Percentiles rank a stretch among this genome's conserved stretches.
These are phyloP conservation scores for Pseudogymnoascus sp. DNA, from an alignment of 2,329 filamentous ascomycete species.

Conservation along the genomic window DNA sequence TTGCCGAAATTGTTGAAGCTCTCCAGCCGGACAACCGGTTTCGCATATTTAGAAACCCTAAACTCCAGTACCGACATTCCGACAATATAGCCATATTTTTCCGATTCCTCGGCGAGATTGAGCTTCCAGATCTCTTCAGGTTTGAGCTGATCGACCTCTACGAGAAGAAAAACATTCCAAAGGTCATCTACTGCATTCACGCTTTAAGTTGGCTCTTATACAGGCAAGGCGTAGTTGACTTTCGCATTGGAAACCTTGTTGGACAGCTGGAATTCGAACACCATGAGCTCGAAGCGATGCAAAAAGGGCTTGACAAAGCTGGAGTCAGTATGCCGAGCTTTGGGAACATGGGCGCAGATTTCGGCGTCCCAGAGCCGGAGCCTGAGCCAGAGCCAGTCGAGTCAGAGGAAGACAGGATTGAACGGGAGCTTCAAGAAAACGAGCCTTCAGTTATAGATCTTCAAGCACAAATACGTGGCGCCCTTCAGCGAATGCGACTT, in stretches of 20 bases:
- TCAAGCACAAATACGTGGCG: slow-evolving; percentile 80
- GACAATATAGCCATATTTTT: slow-evolving; percentile 98
- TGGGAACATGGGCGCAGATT: slow-evolving; percentile 92
- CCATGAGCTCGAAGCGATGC: slow-evolving; percentile 92
- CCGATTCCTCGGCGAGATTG: slow-evolving; percentile 81
- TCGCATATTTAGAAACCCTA: slow-evolving; percentile 78
- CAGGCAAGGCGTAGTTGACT: slow-evolving; percentile 88
- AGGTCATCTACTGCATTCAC: slow-evolving; percentile 98
- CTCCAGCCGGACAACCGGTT: slow-evolving; percentile 69
- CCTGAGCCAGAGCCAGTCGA: slow-evolving; percentile 66
- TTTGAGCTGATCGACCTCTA: slow-evolving; percentile 97
- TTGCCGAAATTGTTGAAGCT: slow-evolving; percentile 88
- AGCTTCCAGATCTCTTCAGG: slow-evolving; percentile 88
- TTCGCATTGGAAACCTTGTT: slow-evolving; percentile 92
- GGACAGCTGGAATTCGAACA: slow-evolving; percentile 96
- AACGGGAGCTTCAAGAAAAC: slow-evolving; percentile 73
- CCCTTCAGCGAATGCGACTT: slow-evolving; percentile 67
- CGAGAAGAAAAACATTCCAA: slow-evolving; percentile 99
- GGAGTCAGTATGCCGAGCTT: slow-evolving; percentile 97
- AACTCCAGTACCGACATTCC: slow-evolving; percentile 88
- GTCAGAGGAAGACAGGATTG: slow-evolving; percentile 81
- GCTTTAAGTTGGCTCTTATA: slow-evolving; percentile 96
- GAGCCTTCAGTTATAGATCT: slow-evolving; percentile 68
- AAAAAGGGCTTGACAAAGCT: slow-evolving; percentile 92
- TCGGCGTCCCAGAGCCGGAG: slow-evolving; percentile 73